Conservation (phyloP, 2,329 filamentous ascomycete species). For the Neophaeococcomyces aloes region DNA sequence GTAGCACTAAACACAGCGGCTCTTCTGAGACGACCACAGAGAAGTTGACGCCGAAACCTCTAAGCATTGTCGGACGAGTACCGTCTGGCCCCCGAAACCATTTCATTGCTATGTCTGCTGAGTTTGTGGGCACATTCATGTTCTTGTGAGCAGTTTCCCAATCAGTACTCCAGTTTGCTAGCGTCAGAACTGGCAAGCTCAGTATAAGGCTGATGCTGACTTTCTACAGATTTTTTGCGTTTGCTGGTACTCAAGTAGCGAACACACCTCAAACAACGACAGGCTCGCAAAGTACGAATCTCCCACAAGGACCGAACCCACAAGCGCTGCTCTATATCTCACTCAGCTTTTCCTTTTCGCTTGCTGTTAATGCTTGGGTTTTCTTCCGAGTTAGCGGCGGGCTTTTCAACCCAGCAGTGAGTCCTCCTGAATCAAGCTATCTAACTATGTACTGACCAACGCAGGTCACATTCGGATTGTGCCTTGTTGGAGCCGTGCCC, state of each 20-base stretch:
- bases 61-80: conserved; percentile 18
- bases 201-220: neutral
- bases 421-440: conserved; percentile 18
- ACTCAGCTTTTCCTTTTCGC: conserved; percentile 36
- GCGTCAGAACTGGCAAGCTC: neutral
- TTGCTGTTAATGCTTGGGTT: conserved; percentile 45
- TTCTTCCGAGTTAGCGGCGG: conserved; percentile 44
- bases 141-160: conserved; percentile 24
- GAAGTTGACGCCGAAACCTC: conserved; percentile 13
- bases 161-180: neutral
- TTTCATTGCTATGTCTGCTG: conserved; percentile 37
- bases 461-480: conserved; percentile 45
- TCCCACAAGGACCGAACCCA: conserved; percentile 24
- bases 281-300: conserved; percentile 19
- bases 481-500: conserved; percentile 48
- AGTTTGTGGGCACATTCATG: conserved; percentile 44
- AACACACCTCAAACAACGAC: conserved; percentile 28
- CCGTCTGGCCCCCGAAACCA: conserved; percentile 33
- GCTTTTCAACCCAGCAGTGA: conserved; percentile 40
- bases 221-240: conserved; percentile 33
- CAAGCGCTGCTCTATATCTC: conserved; percentile 34
- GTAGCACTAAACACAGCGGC: neutral
- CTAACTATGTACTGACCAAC: conserved; percentile 24
- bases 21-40: conserved; percentile 9
- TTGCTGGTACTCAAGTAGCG: conserved; percentile 39